Evolutionary conservation across 2,329 filamentous ascomycete species (phyloP).

Genomic region (Cryphonectria carpinicola): DNA sequence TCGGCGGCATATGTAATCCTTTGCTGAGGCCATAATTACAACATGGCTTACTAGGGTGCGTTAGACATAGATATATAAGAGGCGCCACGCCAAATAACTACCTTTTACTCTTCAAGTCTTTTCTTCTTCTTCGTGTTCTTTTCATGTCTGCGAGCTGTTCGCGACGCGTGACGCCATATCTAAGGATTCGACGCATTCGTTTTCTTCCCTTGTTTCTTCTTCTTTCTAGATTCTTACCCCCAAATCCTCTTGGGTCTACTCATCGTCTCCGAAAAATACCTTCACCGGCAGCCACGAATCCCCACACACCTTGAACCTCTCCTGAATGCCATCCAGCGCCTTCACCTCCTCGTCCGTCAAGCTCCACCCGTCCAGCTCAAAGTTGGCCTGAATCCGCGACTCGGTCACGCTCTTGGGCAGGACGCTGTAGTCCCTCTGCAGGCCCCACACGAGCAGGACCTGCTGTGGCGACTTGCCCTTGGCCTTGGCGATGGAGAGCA

Average conservation of each 20-base stretch:
- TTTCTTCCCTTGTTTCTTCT: too few relatives aligned
- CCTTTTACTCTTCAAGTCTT: too few relatives aligned
- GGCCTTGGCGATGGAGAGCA: slow-evolving; percentile 64
- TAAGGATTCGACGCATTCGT: neutral
- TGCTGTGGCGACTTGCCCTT: slow-evolving; percentile 75
- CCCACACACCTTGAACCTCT: slow-evolving; percentile 81
- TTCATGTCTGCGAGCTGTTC: neutral
- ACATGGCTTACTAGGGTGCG: neutral
- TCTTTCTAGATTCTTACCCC: neutral
- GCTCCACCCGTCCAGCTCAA: slow-evolving; percentile 73
- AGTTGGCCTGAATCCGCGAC: slow-evolving; percentile 76
- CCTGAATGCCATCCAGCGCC: slow-evolving; percentile 67
- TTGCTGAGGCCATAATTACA: too few relatives aligned
- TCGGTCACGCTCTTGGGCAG: slow-evolving; percentile 84
- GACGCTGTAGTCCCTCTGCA: slow-evolving; percentile 80
- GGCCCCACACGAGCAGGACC: slow-evolving; percentile 78
- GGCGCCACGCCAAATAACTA: neutral
- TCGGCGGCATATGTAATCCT: neutral
- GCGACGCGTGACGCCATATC: neutral
- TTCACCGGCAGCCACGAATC: slow-evolving; percentile 75
- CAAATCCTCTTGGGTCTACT: slow-evolving; percentile 49
- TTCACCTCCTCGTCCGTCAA: slow-evolving; percentile 74
- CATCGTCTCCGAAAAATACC: slow-evolving; percentile 84
- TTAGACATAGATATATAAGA: neutral
- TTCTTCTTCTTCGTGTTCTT: neutral